phyloP scores from a whole-genome alignment of 202 grass and related monocot genomes.

The Carex arenaria region DNA sequence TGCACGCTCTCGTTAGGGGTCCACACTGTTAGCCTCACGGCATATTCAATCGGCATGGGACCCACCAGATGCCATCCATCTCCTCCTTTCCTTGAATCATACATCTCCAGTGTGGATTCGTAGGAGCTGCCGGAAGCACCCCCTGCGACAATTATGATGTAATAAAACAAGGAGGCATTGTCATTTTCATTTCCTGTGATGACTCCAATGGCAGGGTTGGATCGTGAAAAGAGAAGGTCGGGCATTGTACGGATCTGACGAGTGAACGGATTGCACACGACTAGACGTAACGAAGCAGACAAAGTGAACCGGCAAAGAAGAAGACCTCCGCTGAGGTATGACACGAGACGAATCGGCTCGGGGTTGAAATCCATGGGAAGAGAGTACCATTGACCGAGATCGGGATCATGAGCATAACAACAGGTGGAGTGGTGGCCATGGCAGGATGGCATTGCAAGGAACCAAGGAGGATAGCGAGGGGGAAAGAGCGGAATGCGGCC shows the following conservation, averaged over 20 bases:
- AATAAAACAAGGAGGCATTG: conserved; percentile 2
- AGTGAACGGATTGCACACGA: conserved; percentile 36
- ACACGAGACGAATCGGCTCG: conserved; percentile 30
- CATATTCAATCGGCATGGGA: conserved; percentile 37
- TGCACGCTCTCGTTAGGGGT: conserved; percentile 41
- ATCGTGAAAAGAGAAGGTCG: conserved; percentile 17
- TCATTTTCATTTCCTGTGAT: background rate
- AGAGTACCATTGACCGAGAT: conserved; percentile 9
- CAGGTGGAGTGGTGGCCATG: background rate
- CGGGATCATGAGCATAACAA: conserved; percentile 24
- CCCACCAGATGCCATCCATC: conserved; percentile 22
- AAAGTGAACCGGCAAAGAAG: conserved; percentile 26
- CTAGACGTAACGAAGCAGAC: conserved; percentile 23
- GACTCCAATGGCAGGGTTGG: conserved; percentile 34
- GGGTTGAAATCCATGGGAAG: conserved; percentile 25
- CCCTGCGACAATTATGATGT: conserved; percentile 29
- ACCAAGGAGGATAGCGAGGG: conserved; percentile 19
- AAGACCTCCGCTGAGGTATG: background rate
- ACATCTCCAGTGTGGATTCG: conserved; percentile 35
- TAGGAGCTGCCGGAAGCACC: conserved; percentile 25
- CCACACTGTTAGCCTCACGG: conserved; percentile 44
- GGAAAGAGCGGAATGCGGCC: background rate
- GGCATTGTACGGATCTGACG: conserved; percentile 26
- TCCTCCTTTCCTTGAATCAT: conserved; percentile 16
- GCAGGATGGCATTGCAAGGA: conserved; percentile 22